These are phyloP conservation scores for Myriosclerotinia duriaeana DNA, from an alignment of 2,329 filamentous ascomycete species.

Conservation along the genomic window DNA sequence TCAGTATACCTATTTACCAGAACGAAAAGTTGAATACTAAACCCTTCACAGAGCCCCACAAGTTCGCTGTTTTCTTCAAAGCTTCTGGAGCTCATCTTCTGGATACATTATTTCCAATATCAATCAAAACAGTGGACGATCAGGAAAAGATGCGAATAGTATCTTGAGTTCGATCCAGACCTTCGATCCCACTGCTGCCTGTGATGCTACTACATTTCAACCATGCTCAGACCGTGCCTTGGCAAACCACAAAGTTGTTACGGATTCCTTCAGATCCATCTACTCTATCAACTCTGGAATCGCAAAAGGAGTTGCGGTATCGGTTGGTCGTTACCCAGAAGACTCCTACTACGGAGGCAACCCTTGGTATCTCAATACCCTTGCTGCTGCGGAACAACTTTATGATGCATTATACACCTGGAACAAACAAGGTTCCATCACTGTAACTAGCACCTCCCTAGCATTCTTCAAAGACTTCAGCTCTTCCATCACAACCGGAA, in stretches of 20 bases:
- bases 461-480: constrained; percentile 70
- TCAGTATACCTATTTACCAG: neutral
- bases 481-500: constrained; percentile 58
- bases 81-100: constrained; percentile 63
- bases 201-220: constrained; percentile 72
- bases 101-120: constrained; percentile 70
- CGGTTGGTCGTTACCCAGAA: constrained; percentile 67
- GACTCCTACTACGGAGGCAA: constrained; percentile 77
- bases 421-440: constrained; percentile 61
- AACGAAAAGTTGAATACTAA: neutral
- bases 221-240: constrained; percentile 58
- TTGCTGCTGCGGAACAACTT: constrained; percentile 76
- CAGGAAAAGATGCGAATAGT: constrained; percentile 70
- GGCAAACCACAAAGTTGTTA: constrained; percentile 73
- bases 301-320: constrained; percentile 56
- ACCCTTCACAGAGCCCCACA: constrained; percentile 55
- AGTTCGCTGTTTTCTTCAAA: constrained; percentile 70
- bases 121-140: constrained; percentile 59
- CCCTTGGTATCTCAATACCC: constrained; percentile 76
- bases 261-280: constrained; percentile 70
- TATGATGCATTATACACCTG: constrained; percentile 75
- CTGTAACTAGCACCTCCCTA: constrained; percentile 63
- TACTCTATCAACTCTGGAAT: constrained; percentile 70
- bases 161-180: constrained; percentile 65
- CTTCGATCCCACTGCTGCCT: constrained; percentile 67